phyloP scores from a whole-genome alignment of 495 filamentous ascomycete species.

The Aspergillus hancockii region DNA sequence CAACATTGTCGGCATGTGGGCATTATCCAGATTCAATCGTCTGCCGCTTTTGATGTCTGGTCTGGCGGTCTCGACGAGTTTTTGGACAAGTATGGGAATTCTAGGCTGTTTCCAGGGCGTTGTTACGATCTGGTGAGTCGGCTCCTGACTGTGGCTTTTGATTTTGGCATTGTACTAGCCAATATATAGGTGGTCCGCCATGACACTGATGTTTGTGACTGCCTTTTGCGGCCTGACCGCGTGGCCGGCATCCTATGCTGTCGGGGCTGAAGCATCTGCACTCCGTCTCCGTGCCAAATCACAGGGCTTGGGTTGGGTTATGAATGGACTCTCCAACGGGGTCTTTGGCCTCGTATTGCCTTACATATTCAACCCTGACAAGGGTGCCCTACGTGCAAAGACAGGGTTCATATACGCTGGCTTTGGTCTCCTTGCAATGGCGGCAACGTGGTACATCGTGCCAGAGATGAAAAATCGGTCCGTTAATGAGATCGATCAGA shows the following conservation, averaged over 20 bases:
- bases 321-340: conserved; percentile 25
- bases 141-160: neutral
- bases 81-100: conserved; percentile 38
- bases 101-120: conserved; percentile 31
- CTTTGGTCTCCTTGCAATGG: conserved; percentile 24
- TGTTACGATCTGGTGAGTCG: conserved; percentile 31
- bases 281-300: conserved; percentile 35
- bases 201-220: conserved; percentile 30
- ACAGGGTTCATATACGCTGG: conserved; percentile 36
- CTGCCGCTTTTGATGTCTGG: conserved; percentile 24
- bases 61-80: conserved; percentile 17
- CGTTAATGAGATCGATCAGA: conserved; percentile 35
- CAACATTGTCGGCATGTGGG: conserved; percentile 32
- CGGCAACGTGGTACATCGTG: conserved; percentile 25
- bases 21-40: conserved; percentile 30
- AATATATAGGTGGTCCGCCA: conserved; percentile 30
- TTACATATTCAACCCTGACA: conserved; percentile 37
- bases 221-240: conserved; percentile 29
- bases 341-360: conserved; percentile 33
- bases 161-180: neutral
- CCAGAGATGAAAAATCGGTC: conserved; percentile 40
- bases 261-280: conserved; percentile 35
- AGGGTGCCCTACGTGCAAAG: conserved; percentile 30
- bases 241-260: conserved; percentile 39
- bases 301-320: conserved; percentile 38